These are phyloP conservation scores for Gentiana straminea DNA, from an alignment of 257 asterid species.

Conservation along the genomic window DNA sequence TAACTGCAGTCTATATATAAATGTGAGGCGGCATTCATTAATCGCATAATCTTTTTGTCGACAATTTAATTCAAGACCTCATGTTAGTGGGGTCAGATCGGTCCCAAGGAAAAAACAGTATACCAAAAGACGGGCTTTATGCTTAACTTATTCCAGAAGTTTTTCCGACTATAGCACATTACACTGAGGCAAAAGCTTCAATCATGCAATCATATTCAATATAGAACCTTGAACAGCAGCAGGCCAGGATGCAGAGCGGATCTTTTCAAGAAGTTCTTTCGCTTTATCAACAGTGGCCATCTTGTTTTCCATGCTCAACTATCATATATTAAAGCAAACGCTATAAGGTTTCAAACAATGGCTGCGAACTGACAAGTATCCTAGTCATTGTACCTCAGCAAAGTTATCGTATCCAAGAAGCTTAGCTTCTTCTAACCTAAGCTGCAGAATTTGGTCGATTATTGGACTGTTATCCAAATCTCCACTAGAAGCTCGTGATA, in stretches of 20 bases:
- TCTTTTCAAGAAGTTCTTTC: conserved; percentile 81
- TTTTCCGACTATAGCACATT: neutral
- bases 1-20: too few species aligned
- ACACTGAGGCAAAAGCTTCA: neutral
- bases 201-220: neutral
- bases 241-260: conserved; percentile 85
- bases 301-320: conserved; percentile 96
- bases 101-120: neutral
- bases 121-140: neutral
- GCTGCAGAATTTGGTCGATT: conserved; percentile 81
- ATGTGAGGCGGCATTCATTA: too few species aligned
- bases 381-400: conserved; percentile 57
- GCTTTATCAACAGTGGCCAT: conserved; percentile 94
- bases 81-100: too few species aligned
- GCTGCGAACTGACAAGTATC: neutral
- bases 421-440: conserved; percentile 85
- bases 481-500: conserved; percentile 89
- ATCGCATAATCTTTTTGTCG: too few species aligned
- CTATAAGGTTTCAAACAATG: too few species aligned
- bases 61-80: too few species aligned
- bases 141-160: neutral
- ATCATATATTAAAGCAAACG: conserved; percentile 11
- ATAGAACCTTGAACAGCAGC: conserved; percentile 61
- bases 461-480: conserved; percentile 73
- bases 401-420: conserved; percentile 90